Base-by-base conservation (phyloP, 345 rosid genomes). In the Bruguiera gymnorhiza region DNA sequence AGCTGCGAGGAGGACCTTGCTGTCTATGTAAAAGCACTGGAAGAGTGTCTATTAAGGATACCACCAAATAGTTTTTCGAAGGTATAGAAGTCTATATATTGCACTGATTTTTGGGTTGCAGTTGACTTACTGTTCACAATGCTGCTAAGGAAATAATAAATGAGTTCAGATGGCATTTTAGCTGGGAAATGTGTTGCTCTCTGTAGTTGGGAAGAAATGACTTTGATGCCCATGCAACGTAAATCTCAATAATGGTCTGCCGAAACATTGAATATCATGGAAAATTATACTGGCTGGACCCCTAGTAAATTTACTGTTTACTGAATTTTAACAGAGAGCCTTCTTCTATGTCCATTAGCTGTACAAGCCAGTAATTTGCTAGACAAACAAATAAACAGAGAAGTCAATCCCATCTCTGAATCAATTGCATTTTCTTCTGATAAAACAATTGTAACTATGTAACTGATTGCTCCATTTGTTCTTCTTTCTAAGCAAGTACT, bases 61-160 rank as follows among this genome's bases (percentile, higher is more conserved):
- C 91, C 96, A 67, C 90, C 98, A 58, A 84, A 89, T 78, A 82
- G 93, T 73, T 85, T 94, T 57, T 91, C 95, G 36, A 91, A 86
- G 92, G 98, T 94, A 82, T 50, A 23, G 58, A 54, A 61, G 36
- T 48, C 57, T 59, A 30, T 62, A 32, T 16, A 62, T 56, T 57
- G 6, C 39, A 16, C 59, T 26, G 31, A 57, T 7, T 21, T 46
- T 16, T 52, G 7, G 3, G 29, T 9, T 53, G 20, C 23, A 6
- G 23, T 27, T 70, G 50, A 60, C 8, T 15, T 24, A 26, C 31
- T 36, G 15, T 39, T 36, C 31, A 53, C 39, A 55, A 54, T 18
- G 21, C 50, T 48, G 32, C 32, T 8, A 59, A n/a, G 16, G 58
- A 56, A 57, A 6, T 56, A 18, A 0, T 11, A 67, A 56, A 55